phyloP scores from a whole-genome alignment of 2,329 filamentous ascomycete genomes.

The Aspergillus texensis region DNA sequence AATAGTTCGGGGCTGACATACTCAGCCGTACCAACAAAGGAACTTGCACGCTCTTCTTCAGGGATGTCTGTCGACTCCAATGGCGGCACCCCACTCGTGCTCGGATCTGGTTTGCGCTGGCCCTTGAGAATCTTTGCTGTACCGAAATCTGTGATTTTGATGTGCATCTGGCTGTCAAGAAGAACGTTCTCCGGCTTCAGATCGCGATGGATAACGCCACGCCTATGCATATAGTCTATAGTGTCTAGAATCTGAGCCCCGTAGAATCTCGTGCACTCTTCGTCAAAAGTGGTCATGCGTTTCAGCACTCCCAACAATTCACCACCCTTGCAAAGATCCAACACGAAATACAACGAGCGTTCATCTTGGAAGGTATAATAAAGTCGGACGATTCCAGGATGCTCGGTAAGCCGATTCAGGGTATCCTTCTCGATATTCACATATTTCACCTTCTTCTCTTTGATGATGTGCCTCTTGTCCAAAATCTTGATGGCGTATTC shows the following conservation, averaged over 20 bases:
- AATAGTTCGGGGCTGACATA: constrained; percentile 98
- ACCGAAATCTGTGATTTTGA: constrained; percentile 98
- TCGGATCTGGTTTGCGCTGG: constrained; percentile 48
- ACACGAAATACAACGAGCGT: constrained; percentile 90
- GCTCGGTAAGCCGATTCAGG: constrained; percentile 90
- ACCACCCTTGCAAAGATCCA: constrained; percentile 89
- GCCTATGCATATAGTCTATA: constrained; percentile 96
- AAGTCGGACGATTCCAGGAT: constrained; percentile 91
- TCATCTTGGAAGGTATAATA: constrained; percentile 99
- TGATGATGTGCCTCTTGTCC: constrained; percentile 98
- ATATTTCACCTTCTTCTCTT: constrained; percentile 99
- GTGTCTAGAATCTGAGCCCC: constrained; percentile 94
- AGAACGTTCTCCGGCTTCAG: constrained; percentile 97
- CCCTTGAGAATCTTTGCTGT: constrained; percentile 87
- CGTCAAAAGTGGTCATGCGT: constrained; percentile 89
- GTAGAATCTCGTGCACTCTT: constrained; percentile 93
- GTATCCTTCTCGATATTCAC: constrained; percentile 99
- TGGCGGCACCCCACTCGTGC: constrained; percentile 48
- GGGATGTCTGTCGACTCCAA: constrained; percentile 57
- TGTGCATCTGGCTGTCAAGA: constrained; percentile 91
- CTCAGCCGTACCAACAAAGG: constrained; percentile 96
- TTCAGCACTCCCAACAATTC: constrained; percentile 92
- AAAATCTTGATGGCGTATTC: constrained; percentile 98
- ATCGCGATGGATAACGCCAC: constrained; percentile 94
- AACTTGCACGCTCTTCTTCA: constrained; percentile 77